These are phyloP conservation scores for Akanthomyces muscarius DNA, from an alignment of 2,329 filamentous ascomycete species.

Conservation along the genomic window DNA sequence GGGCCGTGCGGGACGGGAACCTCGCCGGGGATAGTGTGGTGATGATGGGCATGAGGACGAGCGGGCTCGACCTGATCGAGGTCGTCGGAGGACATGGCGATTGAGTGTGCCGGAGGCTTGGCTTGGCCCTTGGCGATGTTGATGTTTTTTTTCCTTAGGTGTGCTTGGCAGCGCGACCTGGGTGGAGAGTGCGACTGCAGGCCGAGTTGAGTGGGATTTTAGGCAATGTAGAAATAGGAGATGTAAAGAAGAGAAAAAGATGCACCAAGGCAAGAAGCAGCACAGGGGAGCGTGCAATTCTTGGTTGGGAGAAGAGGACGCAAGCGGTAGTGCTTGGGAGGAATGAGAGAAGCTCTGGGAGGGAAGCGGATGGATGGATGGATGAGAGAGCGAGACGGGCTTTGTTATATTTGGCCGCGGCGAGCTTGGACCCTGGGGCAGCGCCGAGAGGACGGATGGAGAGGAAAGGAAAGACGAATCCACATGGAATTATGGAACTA, in stretches of 20 bases:
- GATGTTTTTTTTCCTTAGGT: not conserved
- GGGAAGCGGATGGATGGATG: not conserved
- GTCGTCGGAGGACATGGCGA: constrained; percentile 1
- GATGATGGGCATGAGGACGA: constrained; percentile 30
- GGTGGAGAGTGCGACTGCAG: not conserved
- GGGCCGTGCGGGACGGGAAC: constrained; percentile 52
- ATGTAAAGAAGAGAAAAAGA: not conserved
- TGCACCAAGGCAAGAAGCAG: not conserved
- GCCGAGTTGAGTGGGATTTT: not conserved
- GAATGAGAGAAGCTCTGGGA: constrained; percentile 11
- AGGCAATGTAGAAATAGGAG: not conserved
- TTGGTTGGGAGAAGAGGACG: not conserved
- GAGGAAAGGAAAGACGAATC: not conserved
- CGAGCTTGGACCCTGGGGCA: constrained; percentile 5
- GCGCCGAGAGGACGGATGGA: not conserved
- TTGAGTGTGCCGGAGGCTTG: not conserved
- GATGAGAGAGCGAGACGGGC: not conserved
- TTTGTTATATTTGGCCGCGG: constrained; percentile 3
- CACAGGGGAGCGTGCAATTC: not conserved
- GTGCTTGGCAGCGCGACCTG: not conserved
- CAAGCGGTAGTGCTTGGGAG: constrained; percentile 10
- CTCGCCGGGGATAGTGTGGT: constrained; percentile 43
- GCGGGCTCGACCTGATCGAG: constrained; percentile 8
- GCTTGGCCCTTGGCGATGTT: constrained; percentile 3
- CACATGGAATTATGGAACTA: constrained; percentile 7